Base-by-base conservation (phyloP, 2,329 filamentous ascomycete species). In the Trichoderma gracile region DNA sequence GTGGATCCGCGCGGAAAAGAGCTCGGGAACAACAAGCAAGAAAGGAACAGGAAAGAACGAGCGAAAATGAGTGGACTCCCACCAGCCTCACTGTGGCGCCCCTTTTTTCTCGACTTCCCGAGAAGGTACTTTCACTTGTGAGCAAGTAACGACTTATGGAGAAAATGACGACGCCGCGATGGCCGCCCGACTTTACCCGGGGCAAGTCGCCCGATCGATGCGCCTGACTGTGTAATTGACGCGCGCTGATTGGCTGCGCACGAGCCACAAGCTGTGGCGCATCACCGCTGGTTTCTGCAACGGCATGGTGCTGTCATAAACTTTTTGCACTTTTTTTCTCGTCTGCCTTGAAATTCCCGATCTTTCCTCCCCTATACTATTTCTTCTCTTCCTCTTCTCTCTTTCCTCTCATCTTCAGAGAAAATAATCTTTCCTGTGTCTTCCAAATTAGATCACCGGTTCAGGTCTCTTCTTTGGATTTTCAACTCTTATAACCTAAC, bases 261-360 rank as follows among this genome's bases (percentile, higher is more conserved):
- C 61, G 46, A 54, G 64, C 64, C 64, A 65, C 64, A 63, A 1
- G 4, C 60, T 70, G 75, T 78, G 77, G 75, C 75, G 74, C 69
- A 66, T 49, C 62, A 57, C 30, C 46, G 43, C 45, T 21, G 47
- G 25, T 38, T 54, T 38, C 40, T 42, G 45, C 64, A 46, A 46
- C 42, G 71, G 72, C 75, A 77, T 78, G 76, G 73, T 38, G 10
- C 12, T 76, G 77, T 79, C 76, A 77, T 78, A 74, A 77, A 76
- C 69, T 33, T 71, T 75, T 60, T 53, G 23, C 19, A 23, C 76
- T 76, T 70, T 76, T 70, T 70, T 69, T 69, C 33, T 38, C 33
- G 33, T 38, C 33, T 71, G 70, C 67, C 67, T 64, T 69, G 53
- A 49, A 65, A 70, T 67, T 67, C 30, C 49, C 63, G 43, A 50